A percentile compares a stretch with the other conserved stretches of the same genome.
Evolutionary conservation across 2,329 filamentous ascomycete species (phyloP).

Genomic region (Penicillium sp.): DNA sequence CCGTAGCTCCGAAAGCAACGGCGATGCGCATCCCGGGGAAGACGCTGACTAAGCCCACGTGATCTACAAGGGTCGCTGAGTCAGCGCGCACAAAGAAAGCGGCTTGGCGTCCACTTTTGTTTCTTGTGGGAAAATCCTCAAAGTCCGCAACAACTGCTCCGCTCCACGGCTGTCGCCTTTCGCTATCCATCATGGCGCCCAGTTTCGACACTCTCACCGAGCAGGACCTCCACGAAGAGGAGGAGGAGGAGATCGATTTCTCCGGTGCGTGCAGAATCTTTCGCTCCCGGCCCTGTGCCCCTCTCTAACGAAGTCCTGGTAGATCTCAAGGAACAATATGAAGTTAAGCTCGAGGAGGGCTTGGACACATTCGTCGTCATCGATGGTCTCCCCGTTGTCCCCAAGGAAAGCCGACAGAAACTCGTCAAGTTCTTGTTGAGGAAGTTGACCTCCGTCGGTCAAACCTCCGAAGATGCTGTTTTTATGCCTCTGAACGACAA

Average conservation of each 20-base stretch:
- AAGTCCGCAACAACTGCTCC: constrained; percentile 21
- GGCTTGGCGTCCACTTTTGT: constrained; percentile 29
- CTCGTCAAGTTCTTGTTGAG: constrained; percentile 93
- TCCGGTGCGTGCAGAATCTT: constrained; percentile 49
- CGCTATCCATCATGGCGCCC: constrained; percentile 67
- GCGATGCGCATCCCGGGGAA: constrained; percentile 6
- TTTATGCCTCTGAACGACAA: constrained; percentile 91
- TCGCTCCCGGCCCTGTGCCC: constrained; percentile 21
- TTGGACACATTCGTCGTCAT: constrained; percentile 95
- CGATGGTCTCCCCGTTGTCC: constrained; percentile 86
- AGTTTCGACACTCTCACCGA: constrained; percentile 90
- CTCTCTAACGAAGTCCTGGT: constrained; percentile 22
- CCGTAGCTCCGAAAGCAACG: constrained; percentile 8
- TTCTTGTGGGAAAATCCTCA: constrained; percentile 36
- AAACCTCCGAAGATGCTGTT: constrained; percentile 77
- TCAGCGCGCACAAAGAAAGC: constrained; percentile 34
- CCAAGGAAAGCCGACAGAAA: constrained; percentile 85
- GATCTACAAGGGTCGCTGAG: constrained; percentile 18
- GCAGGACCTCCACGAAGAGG: constrained; percentile 83
- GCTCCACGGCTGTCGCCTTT: constrained; percentile 22
- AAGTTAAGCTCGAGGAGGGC: constrained; percentile 92
- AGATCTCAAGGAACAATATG: constrained; percentile 89
- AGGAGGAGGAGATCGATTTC: constrained; percentile 91
- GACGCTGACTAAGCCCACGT: constrained; percentile 7
- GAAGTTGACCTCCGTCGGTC: constrained; percentile 82